Evolutionary conservation across 1,284 basidiomycete genomes (phyloP), one percentile per base, ranked within the genome.

Genomic region (Sanguinoderma infundibulare): DNA sequence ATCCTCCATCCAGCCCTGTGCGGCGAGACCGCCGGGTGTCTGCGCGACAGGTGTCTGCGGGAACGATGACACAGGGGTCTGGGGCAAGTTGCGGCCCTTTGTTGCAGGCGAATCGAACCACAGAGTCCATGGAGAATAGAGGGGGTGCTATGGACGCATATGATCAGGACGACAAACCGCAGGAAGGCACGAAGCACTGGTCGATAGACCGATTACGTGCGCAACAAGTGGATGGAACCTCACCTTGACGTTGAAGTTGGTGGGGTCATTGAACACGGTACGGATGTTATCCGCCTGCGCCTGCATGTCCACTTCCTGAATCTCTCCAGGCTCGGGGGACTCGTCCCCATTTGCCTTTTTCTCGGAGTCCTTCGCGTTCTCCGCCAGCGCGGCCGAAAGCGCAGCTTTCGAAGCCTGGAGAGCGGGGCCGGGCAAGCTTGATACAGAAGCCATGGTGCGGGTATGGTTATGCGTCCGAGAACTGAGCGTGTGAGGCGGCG

Each of bases 31-130:
- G 63, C 87, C 80, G 39, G 90, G 89, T 2, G 90, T 91, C 67
- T 85, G 84, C 51, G 84, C 83, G 44, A 85, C 62, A 14, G 90
- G 90, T 0, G 90, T 92, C 71, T 87, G 87, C 9, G 91, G 92
- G 65, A 93, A 89, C 36, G 91, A 87, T 58, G 90, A 84, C 56
- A 90, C 78, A 58, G 91, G 92, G 24, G 93, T 95, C 77, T 95
- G 94, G 36, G 94, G 94, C 36, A 95, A 81, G 76, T 91, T 92
- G 61, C 91, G 86, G 59, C 89, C 89, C 77, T 97, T 97, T 52
- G 93, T 94, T 52, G 87, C 84, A 3, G 94, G 94, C 52, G 95
- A 96, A 75, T 98, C 96, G 75, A 97, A 98, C 94, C 94, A 98
- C 49, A 98, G 87, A 6, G 95, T 98, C 96, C 96, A 98, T n/a